A percentile compares a stretch with the other conserved stretches of the same genome.
phyloP scores from a whole-genome alignment of 805 yeast genomes.

The Spathaspora gorwiae region DNA sequence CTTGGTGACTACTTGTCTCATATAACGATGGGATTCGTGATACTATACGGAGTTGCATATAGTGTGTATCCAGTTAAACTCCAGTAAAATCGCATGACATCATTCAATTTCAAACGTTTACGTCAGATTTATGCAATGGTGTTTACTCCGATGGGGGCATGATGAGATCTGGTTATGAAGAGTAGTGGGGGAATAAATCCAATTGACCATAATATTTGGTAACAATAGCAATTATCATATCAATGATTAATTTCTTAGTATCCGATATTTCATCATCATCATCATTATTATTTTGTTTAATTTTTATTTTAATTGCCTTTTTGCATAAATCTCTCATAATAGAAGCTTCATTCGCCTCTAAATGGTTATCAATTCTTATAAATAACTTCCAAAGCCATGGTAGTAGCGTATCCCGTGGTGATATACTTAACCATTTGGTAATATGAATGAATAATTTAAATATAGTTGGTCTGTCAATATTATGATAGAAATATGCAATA shows the following conservation, averaged over 20 bases:
- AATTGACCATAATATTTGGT: slow-evolving; percentile 32
- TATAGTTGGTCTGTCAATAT: slow-evolving; percentile 26
- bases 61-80: no score
- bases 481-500: slow-evolving; percentile 13
- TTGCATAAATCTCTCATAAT: slow-evolving; percentile 33
- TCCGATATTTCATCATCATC: slow-evolving; percentile 4
- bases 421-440: slow-evolving; percentile 36
- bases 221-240: slow-evolving; percentile 28
- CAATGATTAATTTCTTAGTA: slow-evolving; percentile 21
- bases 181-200: slow-evolving; percentile 17
- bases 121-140: no score
- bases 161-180: neutral
- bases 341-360: slow-evolving; percentile 30
- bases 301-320: slow-evolving; percentile 30
- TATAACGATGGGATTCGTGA: no score
- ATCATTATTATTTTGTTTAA: slow-evolving; percentile 5
- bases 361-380: slow-evolving; percentile 28
- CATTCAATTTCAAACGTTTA: no score
- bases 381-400: slow-evolving; percentile 35
- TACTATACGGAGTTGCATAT: no score
- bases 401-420: slow-evolving; percentile 20
- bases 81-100: no score
- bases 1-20: no score
- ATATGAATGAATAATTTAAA: slow-evolving; percentile 30
- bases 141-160: no score